Evolutionary conservation across 768 basidiomycete genomes (phyloP).

Genomic region (Pleurotus giganteus): DNA sequence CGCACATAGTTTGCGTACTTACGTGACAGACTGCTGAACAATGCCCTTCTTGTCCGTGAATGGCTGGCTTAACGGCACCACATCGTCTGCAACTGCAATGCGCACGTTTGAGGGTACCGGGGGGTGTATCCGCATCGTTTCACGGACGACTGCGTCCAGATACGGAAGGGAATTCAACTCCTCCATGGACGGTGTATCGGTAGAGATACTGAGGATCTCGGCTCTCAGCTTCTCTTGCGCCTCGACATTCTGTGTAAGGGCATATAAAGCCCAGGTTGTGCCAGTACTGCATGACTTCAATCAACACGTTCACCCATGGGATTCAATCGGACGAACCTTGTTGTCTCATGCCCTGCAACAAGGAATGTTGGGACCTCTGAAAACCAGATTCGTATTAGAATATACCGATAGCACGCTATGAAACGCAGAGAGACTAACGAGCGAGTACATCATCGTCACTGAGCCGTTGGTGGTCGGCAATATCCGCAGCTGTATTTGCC

Average conservation of each 20-base stretch:
- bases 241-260: conserved; percentile 44
- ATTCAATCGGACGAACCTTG: conserved; percentile 29
- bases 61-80: conserved; percentile 47
- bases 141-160: conserved; percentile 64
- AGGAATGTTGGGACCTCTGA: conserved; percentile 63
- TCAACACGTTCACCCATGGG: neutral
- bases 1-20: neutral
- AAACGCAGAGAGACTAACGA: conserved; percentile 31
- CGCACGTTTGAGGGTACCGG: conserved; percentile 45
- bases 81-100: conserved; percentile 48
- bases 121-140: conserved; percentile 55
- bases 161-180: conserved; percentile 64
- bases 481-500: conserved; percentile 63
- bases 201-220: conserved; percentile 50
- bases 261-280: conserved; percentile 58
- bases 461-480: conserved; percentile 52
- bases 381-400: neutral
- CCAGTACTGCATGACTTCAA: conserved; percentile 31
- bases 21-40: conserved; percentile 38
- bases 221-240: conserved; percentile 56
- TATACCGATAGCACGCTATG: neutral
- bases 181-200: conserved; percentile 67
- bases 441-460: conserved; percentile 61
- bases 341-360: conserved; percentile 60
- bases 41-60: conserved; percentile 42